These are phyloP conservation scores for Eutrema salsugineum DNA, from an alignment of 441 rosid genomes.

Conservation along the genomic window DNA sequence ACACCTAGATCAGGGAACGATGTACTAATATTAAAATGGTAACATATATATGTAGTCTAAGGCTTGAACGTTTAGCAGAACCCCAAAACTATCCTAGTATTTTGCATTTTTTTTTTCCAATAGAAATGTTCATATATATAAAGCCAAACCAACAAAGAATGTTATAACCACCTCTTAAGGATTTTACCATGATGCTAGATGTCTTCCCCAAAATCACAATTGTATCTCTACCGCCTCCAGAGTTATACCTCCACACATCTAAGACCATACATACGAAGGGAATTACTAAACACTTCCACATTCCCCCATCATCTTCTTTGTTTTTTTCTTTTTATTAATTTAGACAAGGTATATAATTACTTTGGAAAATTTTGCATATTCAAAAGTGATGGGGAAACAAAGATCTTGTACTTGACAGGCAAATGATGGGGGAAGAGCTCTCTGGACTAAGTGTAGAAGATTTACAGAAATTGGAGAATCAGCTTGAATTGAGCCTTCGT, in stretches of 20 bases:
- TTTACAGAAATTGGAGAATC: slow-evolving; percentile 76
- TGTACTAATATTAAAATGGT: not conserved
- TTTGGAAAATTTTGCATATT: not conserved
- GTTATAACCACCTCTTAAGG: not conserved
- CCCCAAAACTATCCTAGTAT: not conserved
- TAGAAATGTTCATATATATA: not conserved
- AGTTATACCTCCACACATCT: not conserved
- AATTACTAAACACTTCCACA: not conserved
- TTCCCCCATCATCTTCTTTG: not conserved
- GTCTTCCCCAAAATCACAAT: slow-evolving; percentile 8
- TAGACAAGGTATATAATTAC: not conserved
- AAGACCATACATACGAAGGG: not conserved
- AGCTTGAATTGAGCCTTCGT: slow-evolving; percentile 67
- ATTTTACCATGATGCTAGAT: slow-evolving; percentile 5
- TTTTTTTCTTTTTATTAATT: not conserved
- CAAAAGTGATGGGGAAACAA: not conserved
- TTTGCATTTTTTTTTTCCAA: not conserved
- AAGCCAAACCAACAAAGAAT: not conserved
- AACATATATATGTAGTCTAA: not conserved
- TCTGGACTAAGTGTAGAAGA: slow-evolving; percentile 64
- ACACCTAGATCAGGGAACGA: not conserved
- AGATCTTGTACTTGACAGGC: slow-evolving; percentile 44
- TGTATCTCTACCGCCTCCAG: not conserved
- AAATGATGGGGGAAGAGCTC: slow-evolving; percentile 96
- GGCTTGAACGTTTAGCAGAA: not conserved